Base-by-base conservation (phyloP, 495 filamentous ascomycete genomes). In the Penicillium paxilli region DNA sequence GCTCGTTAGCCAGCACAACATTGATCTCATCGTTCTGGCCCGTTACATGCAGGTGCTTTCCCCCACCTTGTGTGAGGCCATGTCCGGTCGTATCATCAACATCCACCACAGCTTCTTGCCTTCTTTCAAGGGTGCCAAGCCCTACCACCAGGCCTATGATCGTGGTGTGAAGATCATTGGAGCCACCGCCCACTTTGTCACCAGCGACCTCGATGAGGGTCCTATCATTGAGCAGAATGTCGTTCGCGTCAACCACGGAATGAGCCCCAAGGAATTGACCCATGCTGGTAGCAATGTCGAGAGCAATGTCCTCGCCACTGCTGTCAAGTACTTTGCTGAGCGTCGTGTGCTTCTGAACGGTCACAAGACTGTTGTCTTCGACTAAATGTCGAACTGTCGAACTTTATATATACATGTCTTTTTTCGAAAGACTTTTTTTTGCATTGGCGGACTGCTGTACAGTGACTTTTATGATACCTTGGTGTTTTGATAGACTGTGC, bases 21-120 rank as follows among this genome's bases (percentile, higher is more conserved):
- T 91, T 63, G 87, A 91, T 59, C 73, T 91, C 23, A 81, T 91
- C 30, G 87, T 91, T 6, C 65, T 91, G 49, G 87, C 87, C n/a
- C 83, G 87, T 45, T 91, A 91, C 72, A 91, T 91, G 87, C 87
- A 91, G 71, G 85, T 91, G n/a, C 76, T 91, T 5, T 86, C 80
- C 44, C 85, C 86, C 12, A 78, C 65, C n/a, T 71, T 91, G 23
- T 91, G 87, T 68, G 71, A 79, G 57, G 86, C 80, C 45, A 89
- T 90, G 86, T 82, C 79, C 44, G 86, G 87, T 9, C 79, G 79
- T 47, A 90, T 90, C 70, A 88, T 91, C 83, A 91, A 91, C 71
- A 89, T 91, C 70, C 87, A 91, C 72, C 87, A 91, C 72, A 82
- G 78, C 54, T 91, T 91, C 81, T 60, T 91, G 77, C 87, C 87